Conservation (phyloP, 2,329 filamentous ascomycete species). For the Epichloe hybrida region DNA sequence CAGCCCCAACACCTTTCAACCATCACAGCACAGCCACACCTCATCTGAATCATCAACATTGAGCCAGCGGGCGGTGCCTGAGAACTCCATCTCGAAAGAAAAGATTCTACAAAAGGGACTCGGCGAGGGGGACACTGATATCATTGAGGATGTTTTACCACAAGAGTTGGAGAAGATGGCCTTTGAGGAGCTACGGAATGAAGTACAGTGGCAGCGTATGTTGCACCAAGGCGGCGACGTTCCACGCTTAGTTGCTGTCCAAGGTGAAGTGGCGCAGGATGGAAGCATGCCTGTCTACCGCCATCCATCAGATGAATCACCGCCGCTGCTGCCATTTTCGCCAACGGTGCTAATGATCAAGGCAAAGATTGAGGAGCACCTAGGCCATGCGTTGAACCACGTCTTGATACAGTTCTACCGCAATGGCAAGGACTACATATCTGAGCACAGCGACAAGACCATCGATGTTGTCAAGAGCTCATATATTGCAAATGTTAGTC, state of each 20-base stretch:
- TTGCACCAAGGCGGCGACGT: constrained; percentile 84
- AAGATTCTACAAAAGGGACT: constrained; percentile 35
- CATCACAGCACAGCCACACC: constrained; percentile 1
- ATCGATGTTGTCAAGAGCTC: constrained; percentile 73
- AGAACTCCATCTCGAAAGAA: background rate
- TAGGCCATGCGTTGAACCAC: constrained; percentile 79
- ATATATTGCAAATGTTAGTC: constrained; percentile 81
- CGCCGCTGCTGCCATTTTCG: constrained; percentile 64
- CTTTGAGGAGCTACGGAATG: constrained; percentile 57
- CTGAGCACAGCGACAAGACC: constrained; percentile 94
- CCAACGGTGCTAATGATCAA: constrained; percentile 57
- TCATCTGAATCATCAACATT: background rate
- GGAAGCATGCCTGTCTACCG: constrained; percentile 82
- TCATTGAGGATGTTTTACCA: constrained; percentile 59
- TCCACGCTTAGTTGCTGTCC: constrained; percentile 79
- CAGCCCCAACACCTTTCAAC: background rate
- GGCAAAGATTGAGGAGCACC: constrained; percentile 50
- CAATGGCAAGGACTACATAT: constrained; percentile 80
- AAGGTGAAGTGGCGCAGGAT: constrained; percentile 56
- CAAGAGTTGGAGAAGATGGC: constrained; percentile 38
- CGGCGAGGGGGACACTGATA: constrained; percentile 68
- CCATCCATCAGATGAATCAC: constrained; percentile 80
- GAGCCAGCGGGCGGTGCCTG: background rate
- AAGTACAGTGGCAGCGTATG: constrained; percentile 86
- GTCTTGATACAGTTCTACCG: constrained; percentile 88